Evolutionary conservation across 768 basidiomycete species (phyloP), one percentile per base, ranked within the genome.

Genomic region (Rhodosporidiobolus sp.): DNA sequence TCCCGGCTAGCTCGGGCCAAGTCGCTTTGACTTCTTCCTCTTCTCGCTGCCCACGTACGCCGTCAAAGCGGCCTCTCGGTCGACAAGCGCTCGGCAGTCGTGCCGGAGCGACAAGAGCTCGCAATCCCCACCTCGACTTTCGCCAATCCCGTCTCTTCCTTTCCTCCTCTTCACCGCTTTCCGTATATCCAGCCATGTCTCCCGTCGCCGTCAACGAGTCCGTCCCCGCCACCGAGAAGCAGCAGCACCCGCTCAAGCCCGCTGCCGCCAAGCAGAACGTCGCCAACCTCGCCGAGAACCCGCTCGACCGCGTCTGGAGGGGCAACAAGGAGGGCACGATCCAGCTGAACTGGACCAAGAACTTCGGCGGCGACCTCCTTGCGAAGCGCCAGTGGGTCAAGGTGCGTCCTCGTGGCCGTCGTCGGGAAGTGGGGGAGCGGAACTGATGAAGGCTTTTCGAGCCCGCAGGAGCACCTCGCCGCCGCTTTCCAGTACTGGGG

Each of bases 401-500:
- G 65, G 70, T 67, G 53, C 58, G 68, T 58, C 30, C 26, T n/a
- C n/a, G 14, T 46, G 9, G 5, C 28, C 46, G 35, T 38, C 12
- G 38, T 35, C 30, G 30, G 28, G 6, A 14, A 4, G 3, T 1
- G 1, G 26, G 34, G 2, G 2, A 26, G 22, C 34, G 43, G 30
- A 22, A 8, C 14, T 35, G 26, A 22, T 17, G 16, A 16, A 9
- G 9, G 24, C 17, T 34, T 49, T 30, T 10, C 46, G n/a, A n/a
- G 0, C 24, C 20, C 28, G 54, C 63, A 77, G 75, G 65, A 70
- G 45, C 77, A 77, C 43, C 46, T 77, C 9, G 77, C 77, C 20
- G 72, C 50, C n/a, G 77, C 74, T 2, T 76, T 77, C 66, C 67
- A 70, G 62, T 77, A 67, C 74, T 77, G 74, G 74, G 77, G 72